A percentile compares a stretch with the other conserved stretches of the same genome.
Evolutionary conservation across 495 filamentous ascomycete species (phyloP).

Genomic region (Hypoxylon cercidicola): DNA sequence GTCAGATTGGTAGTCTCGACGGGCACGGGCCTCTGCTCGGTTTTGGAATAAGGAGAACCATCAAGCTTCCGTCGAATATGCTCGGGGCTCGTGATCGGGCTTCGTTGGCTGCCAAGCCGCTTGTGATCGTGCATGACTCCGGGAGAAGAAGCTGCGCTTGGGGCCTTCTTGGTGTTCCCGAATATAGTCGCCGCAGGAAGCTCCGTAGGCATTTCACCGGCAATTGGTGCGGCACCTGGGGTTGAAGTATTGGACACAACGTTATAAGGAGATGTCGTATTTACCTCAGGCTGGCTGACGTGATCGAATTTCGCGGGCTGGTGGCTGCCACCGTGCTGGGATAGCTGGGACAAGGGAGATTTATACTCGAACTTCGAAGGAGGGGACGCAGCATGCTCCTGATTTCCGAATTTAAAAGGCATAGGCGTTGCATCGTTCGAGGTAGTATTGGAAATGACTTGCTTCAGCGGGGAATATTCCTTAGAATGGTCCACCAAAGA

Average conservation of each 20-base stretch:
- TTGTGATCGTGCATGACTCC: conserved; percentile 50
- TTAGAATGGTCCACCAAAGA: conserved; percentile 37
- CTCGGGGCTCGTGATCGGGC: conserved; percentile 54
- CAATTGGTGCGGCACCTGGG: conserved; percentile 45
- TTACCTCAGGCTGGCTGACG: conserved; percentile 48
- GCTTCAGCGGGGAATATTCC: conserved; percentile 36
- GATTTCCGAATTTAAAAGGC: conserved; percentile 51
- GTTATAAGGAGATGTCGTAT: conserved; percentile 48
- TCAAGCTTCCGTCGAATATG: conserved; percentile 57
- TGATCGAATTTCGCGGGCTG: conserved; percentile 43
- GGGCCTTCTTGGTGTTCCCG: conserved; percentile 54
- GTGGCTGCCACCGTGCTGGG: conserved; percentile 44
- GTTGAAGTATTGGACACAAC: conserved; percentile 56
- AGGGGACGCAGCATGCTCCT: conserved; percentile 46
- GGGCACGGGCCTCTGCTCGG: conserved; percentile 17
- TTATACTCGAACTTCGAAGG: conserved; percentile 50
- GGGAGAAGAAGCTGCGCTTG: conserved; percentile 43
- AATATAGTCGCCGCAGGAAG: conserved; percentile 41
- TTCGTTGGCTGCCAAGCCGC: conserved; percentile 51
- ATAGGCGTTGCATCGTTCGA: conserved; percentile 38
- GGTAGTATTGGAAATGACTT: conserved; percentile 19
- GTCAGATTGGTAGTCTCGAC: conserved; percentile 9
- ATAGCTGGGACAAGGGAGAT: conserved; percentile 53
- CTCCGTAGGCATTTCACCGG: conserved; percentile 39
- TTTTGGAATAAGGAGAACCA: conserved; percentile 33